Evolutionary conservation across 2,329 filamentous ascomycete genomes (phyloP), one percentile per base, ranked within the genome.

Genomic region (Monilinia polystroma): DNA sequence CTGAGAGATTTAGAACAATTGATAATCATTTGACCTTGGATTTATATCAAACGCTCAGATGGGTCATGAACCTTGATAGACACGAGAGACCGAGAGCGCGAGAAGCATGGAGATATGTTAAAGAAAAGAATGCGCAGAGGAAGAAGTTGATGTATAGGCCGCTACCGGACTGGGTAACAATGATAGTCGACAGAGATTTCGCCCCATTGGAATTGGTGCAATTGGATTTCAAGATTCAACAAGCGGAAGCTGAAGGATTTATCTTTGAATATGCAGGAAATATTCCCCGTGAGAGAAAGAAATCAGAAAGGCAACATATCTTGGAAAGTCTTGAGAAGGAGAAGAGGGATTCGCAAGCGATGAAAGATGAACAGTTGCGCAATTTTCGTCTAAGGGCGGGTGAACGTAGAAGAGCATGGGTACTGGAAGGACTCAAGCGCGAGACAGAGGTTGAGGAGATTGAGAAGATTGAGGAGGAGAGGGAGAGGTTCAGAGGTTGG

Each of bases 71-170:
- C 18, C 29, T 62, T 2, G 32, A 52, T 35, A 35, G 58, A 20
- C 4, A 26, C 0, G 14, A 62, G 16, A 38, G 58, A 51, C 58
- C 58, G 2, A 38, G n/a, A 12, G 32, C 58, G n/a, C 1, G 51
- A 23, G 12, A 62, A 18, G 58, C 32, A 26, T 38, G 29, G 20
- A 23, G 10, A 7, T 5, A 1, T 10, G 5, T 35, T 10, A 32
- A 12, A 4, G 5, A 20, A 6, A 23, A 38, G 14, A 51, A 62
- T 23, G 14, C 3, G 2, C 4, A 18, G 14, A 51, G 58, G 4
- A 62, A 62, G 29, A 51, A 20, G 18, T 38, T 62, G 29, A 62
- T 62, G 58, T 62, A 62, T 20, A 23, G 58, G 14, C 8, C 35
- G n/a, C 32, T 62, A 18, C 45, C 45, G 11, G 14, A 38, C 18